These are phyloP conservation scores for Stenocarpella maydis DNA, from an alignment of 2,329 filamentous ascomycete genomes.

Conservation along the genomic window DNA sequence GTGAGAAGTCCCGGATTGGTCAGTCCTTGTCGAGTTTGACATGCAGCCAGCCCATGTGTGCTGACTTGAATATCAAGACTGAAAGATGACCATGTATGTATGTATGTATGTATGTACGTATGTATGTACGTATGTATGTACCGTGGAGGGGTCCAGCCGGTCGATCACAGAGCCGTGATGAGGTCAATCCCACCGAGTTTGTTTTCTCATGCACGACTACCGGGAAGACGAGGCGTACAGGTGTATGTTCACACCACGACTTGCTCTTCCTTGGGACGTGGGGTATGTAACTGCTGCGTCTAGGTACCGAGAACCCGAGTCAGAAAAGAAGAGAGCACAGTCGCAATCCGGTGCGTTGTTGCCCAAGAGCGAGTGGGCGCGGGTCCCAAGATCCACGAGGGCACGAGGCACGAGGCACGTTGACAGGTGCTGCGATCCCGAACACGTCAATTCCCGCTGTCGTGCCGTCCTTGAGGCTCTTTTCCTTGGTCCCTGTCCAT, in stretches of 20 bases:
- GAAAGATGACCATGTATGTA: neutral
- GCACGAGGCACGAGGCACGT: constrained; percentile 4
- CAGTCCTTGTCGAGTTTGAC: constrained; percentile 5
- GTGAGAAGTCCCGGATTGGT: neutral
- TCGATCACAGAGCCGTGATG: neutral
- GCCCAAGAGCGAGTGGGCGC: constrained; percentile 14
- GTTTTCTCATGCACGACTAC: neutral
- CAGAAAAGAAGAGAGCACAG: constrained; percentile 22
- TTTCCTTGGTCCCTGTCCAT: neutral
- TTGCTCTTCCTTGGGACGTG: neutral
- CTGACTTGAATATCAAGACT: neutral
- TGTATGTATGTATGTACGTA: neutral
- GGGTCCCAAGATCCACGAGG: neutral
- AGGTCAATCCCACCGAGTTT: neutral
- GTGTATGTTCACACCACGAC: neutral
- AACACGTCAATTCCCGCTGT: constrained; percentile 1
- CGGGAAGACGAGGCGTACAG: neutral
- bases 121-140: neutral
- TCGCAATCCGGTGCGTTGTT: constrained; percentile 3
- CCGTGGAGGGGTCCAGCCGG: neutral
- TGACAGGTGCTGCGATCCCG: constrained; percentile 9
- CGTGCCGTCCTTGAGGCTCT: constrained; percentile 16
- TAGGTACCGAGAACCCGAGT: constrained; percentile 23
- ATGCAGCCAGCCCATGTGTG: neutral
- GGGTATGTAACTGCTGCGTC: neutral